Evolutionary conservation across 176 grass and related monocot genomes (phyloP).

Genomic region (Chloris gayana): DNA sequence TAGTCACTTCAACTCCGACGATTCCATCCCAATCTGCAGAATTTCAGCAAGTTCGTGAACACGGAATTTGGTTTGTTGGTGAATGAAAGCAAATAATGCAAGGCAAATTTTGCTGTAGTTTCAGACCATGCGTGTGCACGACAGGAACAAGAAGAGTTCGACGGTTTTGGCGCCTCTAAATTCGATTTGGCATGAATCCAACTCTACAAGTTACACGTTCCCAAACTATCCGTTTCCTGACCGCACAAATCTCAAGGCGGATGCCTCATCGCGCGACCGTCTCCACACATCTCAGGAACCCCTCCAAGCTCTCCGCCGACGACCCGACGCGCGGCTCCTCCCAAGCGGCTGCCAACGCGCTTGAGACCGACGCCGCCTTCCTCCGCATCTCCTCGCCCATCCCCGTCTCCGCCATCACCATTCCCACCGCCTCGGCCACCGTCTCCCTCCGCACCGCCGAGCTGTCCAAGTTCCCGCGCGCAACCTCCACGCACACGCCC

Average conservation of each 20-base stretch:
- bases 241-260: too few species aligned
- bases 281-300: constrained; percentile 34
- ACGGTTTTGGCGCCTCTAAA: neutral
- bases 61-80: too few species aligned
- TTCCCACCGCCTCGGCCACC: constrained; percentile 32
- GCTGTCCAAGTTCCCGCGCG: constrained; percentile 53
- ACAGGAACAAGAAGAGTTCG: neutral
- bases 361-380: constrained; percentile 23
- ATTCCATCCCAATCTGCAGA: neutral
- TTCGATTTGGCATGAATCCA: too few species aligned
- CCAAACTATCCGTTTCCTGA: too few species aligned
- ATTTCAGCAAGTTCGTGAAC: too few species aligned
- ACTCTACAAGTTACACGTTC: too few species aligned
- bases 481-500: constrained; percentile 64
- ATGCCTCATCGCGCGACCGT: neutral
- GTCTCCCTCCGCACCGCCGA: constrained; percentile 13
- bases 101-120: too few species aligned
- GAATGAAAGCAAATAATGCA: too few species aligned
- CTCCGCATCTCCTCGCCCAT: constrained; percentile 40
- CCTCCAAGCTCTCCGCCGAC: constrained; percentile 38
- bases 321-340: constrained; percentile 35
- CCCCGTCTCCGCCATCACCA: constrained; percentile 41
- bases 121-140: too few species aligned
- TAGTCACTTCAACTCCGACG: neutral
- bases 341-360: constrained; percentile 49